Evolutionary conservation across 2,329 filamentous ascomycete genomes (phyloP).

Genomic region (Chalara sp.): DNA sequence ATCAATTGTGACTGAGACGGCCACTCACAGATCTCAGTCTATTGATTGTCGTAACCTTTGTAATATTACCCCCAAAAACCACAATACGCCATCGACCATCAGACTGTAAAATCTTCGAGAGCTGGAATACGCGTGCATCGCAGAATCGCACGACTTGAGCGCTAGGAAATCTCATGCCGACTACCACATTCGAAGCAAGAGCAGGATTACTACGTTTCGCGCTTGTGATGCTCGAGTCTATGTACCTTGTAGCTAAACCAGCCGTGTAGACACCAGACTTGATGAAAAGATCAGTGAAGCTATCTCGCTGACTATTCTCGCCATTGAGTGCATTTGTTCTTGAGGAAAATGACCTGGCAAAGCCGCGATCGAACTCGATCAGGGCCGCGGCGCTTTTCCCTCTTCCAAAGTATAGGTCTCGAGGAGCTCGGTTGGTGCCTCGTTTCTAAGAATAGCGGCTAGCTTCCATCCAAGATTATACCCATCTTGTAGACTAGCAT

Average conservation of each 20-base stretch:
- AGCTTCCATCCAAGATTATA: constrained; percentile 58
- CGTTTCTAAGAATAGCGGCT: constrained; percentile 38
- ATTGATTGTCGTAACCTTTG: constrained; percentile 13
- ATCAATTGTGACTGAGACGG: background rate
- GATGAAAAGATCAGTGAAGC: constrained; percentile 49
- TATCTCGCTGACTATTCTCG: constrained; percentile 30
- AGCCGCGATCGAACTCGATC: constrained; percentile 53
- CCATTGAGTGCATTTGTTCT: constrained; percentile 28
- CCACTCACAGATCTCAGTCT: constrained; percentile 33
- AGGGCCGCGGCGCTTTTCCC: constrained; percentile 47
- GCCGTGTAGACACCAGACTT: constrained; percentile 53
- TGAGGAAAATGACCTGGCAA: constrained; percentile 45
- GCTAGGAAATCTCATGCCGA: constrained; percentile 51
- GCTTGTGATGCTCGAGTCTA: constrained; percentile 40
- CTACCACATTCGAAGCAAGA: constrained; percentile 34
- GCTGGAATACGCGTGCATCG: constrained; percentile 50
- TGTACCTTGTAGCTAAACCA: constrained; percentile 50
- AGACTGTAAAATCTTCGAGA: constrained; percentile 41
- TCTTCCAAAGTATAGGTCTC: constrained; percentile 48
- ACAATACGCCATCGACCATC: constrained; percentile 45
- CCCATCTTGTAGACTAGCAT: constrained; percentile 50
- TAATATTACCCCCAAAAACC: constrained; percentile 40
- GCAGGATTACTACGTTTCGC: constrained; percentile 25
- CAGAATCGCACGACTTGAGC: constrained; percentile 52
- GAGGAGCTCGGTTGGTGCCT: constrained; percentile 35